phyloP scores from a whole-genome alignment of 495 filamentous ascomycete genomes.

The Talaromyces wortmannii region DNA sequence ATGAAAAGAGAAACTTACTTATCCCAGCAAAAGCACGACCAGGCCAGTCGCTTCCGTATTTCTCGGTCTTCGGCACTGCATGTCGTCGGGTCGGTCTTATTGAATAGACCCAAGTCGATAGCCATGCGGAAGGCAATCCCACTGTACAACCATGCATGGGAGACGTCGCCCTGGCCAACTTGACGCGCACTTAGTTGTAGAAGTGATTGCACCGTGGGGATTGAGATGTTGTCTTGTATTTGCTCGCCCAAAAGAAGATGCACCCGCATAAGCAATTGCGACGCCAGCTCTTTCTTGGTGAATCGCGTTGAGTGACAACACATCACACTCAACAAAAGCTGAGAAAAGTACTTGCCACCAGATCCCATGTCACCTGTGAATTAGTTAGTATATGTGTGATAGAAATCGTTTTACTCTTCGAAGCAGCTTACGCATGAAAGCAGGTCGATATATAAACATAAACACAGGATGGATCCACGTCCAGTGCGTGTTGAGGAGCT shows the following conservation, averaged over 20 bases:
- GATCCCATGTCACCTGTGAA: not conserved
- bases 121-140: conserved; percentile 25
- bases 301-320: not conserved
- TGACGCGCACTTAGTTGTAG: conserved; percentile 8
- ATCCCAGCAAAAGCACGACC: conserved; percentile 20
- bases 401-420: not conserved
- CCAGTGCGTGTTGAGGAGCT: conserved; percentile 9
- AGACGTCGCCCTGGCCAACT: conserved; percentile 7
- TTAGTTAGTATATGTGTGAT: not conserved
- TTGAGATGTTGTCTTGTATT: not conserved
- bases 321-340: not conserved
- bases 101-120: conserved; percentile 14
- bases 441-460: conserved; percentile 18
- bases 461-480: conserved; percentile 19
- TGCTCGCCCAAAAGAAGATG: not conserved
- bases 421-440: conserved; percentile 10
- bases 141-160: conserved; percentile 18
- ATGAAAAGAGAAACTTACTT: conserved; percentile 3
- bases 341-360: not conserved
- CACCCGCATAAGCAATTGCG: not conserved
- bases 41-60: conserved; percentile 19
- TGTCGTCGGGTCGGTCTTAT: conserved; percentile 9
- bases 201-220: conserved; percentile 12
- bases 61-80: conserved; percentile 14
- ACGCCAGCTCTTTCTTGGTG: not conserved